phyloP scores from a whole-genome alignment of 345 rosid species.

The Mercurialis annua region DNA sequence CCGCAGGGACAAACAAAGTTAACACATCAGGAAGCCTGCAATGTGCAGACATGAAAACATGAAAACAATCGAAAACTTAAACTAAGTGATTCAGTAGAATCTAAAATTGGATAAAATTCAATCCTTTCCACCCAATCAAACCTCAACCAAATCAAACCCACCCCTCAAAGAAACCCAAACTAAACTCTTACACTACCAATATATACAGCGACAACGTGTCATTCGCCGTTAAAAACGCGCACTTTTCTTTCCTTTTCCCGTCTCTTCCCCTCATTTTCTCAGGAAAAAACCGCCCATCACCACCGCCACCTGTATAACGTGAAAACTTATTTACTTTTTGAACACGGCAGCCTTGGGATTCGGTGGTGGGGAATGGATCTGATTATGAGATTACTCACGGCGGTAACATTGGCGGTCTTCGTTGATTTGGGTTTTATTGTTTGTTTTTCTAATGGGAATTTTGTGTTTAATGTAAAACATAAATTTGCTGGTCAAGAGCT shows the following conservation, averaged over 20 bases:
- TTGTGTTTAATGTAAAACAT: conserved; percentile 59
- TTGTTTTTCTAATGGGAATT: conserved; percentile 24
- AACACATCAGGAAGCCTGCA: too few species aligned
- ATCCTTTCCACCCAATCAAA: too few species aligned
- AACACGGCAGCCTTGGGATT: background rate
- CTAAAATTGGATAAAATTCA: too few species aligned
- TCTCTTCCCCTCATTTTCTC: background rate
- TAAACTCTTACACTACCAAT: too few species aligned
- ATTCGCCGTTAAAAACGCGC: conserved; percentile 31
- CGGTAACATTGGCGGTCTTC: conserved; percentile 26
- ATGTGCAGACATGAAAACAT: too few species aligned
- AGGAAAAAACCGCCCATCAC: background rate
- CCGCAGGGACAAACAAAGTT: too few species aligned
- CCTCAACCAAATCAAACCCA: too few species aligned
- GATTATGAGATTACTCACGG: conserved; percentile 29
- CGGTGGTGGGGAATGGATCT: conserved; percentile 33
- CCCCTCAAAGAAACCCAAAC: too few species aligned
- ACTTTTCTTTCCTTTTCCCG: background rate
- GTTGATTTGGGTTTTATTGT: conserved; percentile 19
- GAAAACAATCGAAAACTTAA: too few species aligned
- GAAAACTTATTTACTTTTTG: background rate
- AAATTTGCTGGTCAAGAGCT: conserved; percentile 52
- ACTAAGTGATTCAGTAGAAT: too few species aligned
- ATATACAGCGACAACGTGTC: conserved; percentile 10
- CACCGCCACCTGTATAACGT: conserved; percentile 9